Base-by-base conservation (phyloP, 2,329 filamentous ascomycete genomes). In the Colletotrichum higginsianum region DNA sequence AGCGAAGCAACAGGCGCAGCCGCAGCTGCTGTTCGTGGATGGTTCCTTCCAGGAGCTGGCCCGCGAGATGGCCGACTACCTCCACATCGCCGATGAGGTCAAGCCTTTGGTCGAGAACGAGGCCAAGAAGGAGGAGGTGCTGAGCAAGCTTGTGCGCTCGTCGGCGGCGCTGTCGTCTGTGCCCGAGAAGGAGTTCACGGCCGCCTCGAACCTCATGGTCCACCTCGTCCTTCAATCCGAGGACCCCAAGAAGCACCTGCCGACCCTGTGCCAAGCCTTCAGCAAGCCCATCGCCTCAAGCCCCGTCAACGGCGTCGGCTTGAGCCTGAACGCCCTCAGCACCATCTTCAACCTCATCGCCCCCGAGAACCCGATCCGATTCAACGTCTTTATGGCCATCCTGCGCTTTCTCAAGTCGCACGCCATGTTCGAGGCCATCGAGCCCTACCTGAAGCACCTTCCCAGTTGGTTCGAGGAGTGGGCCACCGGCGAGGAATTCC, bases 331-430 rank as follows among this genome's bases (percentile, higher is more conserved):
- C 76, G 93, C 96, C 77, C 90, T 99, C 77, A 95, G 94, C 80
- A 98, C 95, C 78, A 91, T 99, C 80, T 99, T 98, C 92, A 99
- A 99, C 89, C 92, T 97, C 75, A 89, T 98, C 76, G 85, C 91
- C 76, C 85, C 91, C 73, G 87, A 91, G 79, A 92, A 95, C 80
- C 92, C 94, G 66, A 89, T 94, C 80, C 92, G 96, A 73, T 98
- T 93, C 84, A 93, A 98, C 80, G 94, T 99, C 72, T 94, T 99
- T 79, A 88, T 96, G 82, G 91, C 95, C 79, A 95, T 98, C 77
- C 85, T 98, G 74, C 92, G 92, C 77, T 93, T 98, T 77, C 90
- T 98, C 82, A 92, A 92, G 81, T 83, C 86, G 69, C 88, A 92
- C 77, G 87, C 89, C 79, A 90, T 94, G 82, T 99, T 94, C 79